Percentiles rank a stretch among this genome's conserved stretches.
phyloP scores from a whole-genome alignment of 2,329 filamentous ascomycete species.

The Blumeriella jaapii region DNA sequence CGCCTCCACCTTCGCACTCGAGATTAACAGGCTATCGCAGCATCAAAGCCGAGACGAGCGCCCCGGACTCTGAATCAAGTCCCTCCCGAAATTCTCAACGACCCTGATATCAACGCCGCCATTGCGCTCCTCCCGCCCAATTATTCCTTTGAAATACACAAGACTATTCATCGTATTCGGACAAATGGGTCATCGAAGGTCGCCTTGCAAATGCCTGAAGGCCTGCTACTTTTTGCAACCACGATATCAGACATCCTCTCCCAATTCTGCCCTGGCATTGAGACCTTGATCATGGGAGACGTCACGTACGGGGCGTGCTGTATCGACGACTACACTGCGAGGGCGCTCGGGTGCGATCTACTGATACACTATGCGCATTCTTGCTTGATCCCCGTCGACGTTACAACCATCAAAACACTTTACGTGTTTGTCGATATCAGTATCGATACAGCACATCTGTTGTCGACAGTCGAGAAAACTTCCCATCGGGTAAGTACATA shows the following conservation, averaged over 20 bases:
- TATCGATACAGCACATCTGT: constrained; percentile 80
- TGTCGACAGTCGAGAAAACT: constrained; percentile 86
- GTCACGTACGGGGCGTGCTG: constrained; percentile 98
- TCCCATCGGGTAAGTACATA: constrained; percentile 71
- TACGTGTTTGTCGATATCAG: constrained; percentile 98
- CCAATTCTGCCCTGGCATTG: constrained; percentile 82
- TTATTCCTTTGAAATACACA: constrained; percentile 97
- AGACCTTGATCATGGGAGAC: constrained; percentile 97
- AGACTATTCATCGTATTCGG: constrained; percentile 91
- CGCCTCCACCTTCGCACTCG: too few relatives aligned
- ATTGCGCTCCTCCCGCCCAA: constrained; percentile 83
- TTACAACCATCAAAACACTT: constrained; percentile 92
- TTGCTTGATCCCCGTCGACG: constrained; percentile 89
- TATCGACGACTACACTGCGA: constrained; percentile 94
- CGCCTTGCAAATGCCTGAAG: constrained; percentile 95
- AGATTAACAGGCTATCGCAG: constrained; percentile 33
- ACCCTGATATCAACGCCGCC: constrained; percentile 75
- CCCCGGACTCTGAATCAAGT: constrained; percentile 85
- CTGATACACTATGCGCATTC: constrained; percentile 96
- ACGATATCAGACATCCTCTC: constrained; percentile 95
- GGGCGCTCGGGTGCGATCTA: constrained; percentile 86
- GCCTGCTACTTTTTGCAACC: constrained; percentile 86
- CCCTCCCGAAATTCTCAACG: constrained; percentile 73
- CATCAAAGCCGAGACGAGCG: constrained; percentile 57
- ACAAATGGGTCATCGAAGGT: constrained; percentile 68